Conservation (phyloP, 2,329 filamentous ascomycete genomes). For the Fusarium drepaniforme region DNA sequence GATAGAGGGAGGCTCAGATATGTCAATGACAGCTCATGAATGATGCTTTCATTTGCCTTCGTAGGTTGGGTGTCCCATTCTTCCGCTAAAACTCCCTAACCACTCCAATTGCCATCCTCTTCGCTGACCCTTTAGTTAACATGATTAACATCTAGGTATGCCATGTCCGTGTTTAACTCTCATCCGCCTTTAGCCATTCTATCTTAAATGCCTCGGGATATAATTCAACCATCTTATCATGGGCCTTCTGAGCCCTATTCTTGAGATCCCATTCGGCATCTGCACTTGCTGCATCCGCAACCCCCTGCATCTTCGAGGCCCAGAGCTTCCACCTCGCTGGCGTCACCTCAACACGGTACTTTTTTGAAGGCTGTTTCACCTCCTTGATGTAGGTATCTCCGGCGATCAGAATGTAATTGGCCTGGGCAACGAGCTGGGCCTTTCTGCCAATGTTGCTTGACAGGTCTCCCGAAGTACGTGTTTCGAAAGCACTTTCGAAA, state of each 20-base stretch:
- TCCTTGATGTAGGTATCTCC: not conserved
- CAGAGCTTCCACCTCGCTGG: conserved; percentile 2
- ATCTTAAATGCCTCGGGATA: not conserved
- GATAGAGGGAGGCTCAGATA: not conserved
- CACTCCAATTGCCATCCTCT: not conserved
- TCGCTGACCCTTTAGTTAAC: not conserved
- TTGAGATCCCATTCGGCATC: not conserved
- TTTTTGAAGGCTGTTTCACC: not conserved
- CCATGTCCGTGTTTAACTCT: too few relatives aligned
- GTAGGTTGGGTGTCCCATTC: not conserved
- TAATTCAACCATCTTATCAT: conserved; percentile 16
- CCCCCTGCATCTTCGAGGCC: not conserved
- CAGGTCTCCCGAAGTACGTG: not conserved
- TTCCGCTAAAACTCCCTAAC: not conserved
- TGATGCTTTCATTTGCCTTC: not conserved
- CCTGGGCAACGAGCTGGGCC: conserved; percentile 2
- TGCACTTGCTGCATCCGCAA: not conserved
- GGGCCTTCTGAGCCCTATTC: not conserved
- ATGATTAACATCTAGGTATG: too few relatives aligned
- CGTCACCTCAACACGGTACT: not conserved
- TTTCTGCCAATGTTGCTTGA: not conserved
- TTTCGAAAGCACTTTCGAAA: not conserved
- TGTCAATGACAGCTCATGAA: not conserved
- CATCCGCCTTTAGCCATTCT: too few relatives aligned
- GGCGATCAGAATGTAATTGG: conserved; percentile 10